Evolutionary conservation across 257 asterid genomes (phyloP), one percentile per base, ranked within the genome.

Genomic region (Mitragyna speciosa): DNA sequence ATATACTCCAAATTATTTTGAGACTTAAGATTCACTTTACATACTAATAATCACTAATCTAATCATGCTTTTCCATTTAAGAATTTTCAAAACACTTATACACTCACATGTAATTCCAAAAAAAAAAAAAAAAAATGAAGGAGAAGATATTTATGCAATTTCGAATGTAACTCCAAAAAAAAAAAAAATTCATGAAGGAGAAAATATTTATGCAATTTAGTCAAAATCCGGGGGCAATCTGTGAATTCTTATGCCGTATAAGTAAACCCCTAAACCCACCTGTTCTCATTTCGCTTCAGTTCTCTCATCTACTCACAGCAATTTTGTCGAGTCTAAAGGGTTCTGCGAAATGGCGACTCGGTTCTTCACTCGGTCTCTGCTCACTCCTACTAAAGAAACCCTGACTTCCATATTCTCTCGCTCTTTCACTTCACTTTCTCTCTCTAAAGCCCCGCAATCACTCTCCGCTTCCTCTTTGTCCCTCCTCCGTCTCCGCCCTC

Each of bases 341-440:
- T 89, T 89, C 89, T 48, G 7, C 31, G 78, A 70, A 78, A 94
- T 94, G 97, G 97, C 98, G 79, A 86, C 91, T 80, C 87, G 94
- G 30, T 82, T 75, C 67, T 68, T 91, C 79, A 83, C 85, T 43
- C 94, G 97, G 12, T 92, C 91, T 6, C 79, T 90, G 2, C 80
- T 86, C 83, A 41, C 84, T 45, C 59, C 92, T 82, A 49, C 86
- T 79, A 88, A 74, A 63, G 88, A 85, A 47, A 49, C 89, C 59
- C 75, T 87, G 4, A 2, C 78, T 26, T 52, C 88, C 48, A 30
- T 76, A 17, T 4, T 87, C 72, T 75, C 84, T 47, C 92, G 88
- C 79, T 87, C 95, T 56, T 82, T 78, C 87, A 1, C 90, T 70
- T 81, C 7, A 52, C 91, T 11, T 81, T 84, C 24, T 67, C 89